These are phyloP conservation scores for Lentinula sp. DNA, from an alignment of 768 basidiomycete genomes.

Conservation along the genomic window DNA sequence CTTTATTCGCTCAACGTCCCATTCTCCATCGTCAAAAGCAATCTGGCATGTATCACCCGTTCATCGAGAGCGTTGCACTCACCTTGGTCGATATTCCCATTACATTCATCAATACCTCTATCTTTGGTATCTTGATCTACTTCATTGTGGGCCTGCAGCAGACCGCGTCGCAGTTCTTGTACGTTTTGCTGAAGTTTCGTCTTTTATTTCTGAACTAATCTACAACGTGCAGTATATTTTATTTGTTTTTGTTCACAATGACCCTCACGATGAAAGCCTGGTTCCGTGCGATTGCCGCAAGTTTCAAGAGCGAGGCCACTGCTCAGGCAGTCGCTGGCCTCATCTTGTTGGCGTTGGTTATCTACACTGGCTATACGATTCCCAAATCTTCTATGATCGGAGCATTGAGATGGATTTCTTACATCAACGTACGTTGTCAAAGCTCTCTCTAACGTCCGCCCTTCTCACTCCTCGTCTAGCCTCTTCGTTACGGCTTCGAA, in stretches of 20 bases:
- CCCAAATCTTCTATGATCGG: conserved; percentile 62
- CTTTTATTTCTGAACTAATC: background rate
- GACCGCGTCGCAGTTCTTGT: conserved; percentile 62
- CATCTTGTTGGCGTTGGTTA: conserved; percentile 44
- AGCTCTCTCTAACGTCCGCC: background rate
- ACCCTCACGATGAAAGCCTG: conserved; percentile 67
- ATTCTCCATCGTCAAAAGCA: conserved; percentile 52
- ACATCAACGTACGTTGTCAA: conserved; percentile 41
- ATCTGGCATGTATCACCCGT: conserved; percentile 59
- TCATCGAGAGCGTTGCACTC: conserved; percentile 47
- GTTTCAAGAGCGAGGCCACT: conserved; percentile 50
- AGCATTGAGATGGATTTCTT: conserved; percentile 62
- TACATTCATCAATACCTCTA: conserved; percentile 35
- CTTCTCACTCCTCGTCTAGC: conserved; percentile 27
- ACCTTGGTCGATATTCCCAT: conserved; percentile 60
- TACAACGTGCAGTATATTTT: conserved; percentile 39
- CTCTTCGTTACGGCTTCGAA: conserved; percentile 71
- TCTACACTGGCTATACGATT: conserved; percentile 54
- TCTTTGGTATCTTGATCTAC: conserved; percentile 50
- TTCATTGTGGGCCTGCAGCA: conserved; percentile 55
- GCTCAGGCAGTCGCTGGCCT: conserved; percentile 49
- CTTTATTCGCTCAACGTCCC: conserved; percentile 49
- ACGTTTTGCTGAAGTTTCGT: conserved; percentile 16
- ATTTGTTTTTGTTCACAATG: conserved; percentile 51
- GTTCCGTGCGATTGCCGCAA: conserved; percentile 65